Evolutionary conservation across 805 yeast species (phyloP).

Genomic region (Cyberlindnera maclurae): DNA sequence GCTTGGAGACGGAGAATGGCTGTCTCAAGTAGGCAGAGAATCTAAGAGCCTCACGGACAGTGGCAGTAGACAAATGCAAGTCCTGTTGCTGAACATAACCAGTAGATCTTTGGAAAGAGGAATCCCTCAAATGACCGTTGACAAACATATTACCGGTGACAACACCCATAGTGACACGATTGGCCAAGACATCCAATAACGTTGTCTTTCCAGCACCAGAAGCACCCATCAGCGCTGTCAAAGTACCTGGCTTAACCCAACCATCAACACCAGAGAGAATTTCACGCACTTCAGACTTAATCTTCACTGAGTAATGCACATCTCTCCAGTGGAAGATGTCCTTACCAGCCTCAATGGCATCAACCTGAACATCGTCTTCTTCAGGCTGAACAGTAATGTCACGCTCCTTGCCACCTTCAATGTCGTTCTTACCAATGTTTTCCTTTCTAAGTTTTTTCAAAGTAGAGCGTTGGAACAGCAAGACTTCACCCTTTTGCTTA

Average conservation of each 20-base stretch:
- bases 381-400: constrained; percentile 26
- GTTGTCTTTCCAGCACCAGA: constrained; percentile 84
- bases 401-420: constrained; percentile 23
- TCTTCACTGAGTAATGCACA: constrained; percentile 62
- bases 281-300: constrained; percentile 52
- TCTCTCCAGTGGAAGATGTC: constrained; percentile 75
- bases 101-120: constrained; percentile 48
- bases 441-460: constrained; percentile 40
- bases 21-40: constrained; percentile 67
- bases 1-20: constrained; percentile 41
- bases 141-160: constrained; percentile 63
- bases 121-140: constrained; percentile 52
- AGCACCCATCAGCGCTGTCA: constrained; percentile 73
- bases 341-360: constrained; percentile 28
- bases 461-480: constrained; percentile 48
- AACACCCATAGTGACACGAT: constrained; percentile 63
- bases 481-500: constrained; percentile 63
- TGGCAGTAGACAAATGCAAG: constrained; percentile 56
- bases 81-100: constrained; percentile 74
- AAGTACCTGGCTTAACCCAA: constrained; percentile 77
- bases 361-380: constrained; percentile 16
- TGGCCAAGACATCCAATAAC: constrained; percentile 61
- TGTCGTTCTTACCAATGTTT: constrained; percentile 21
- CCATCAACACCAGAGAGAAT: constrained; percentile 66
- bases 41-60: constrained; percentile 65